Conservation (phyloP, 306 rosid species). For the Fragaria ananassa region DNA sequence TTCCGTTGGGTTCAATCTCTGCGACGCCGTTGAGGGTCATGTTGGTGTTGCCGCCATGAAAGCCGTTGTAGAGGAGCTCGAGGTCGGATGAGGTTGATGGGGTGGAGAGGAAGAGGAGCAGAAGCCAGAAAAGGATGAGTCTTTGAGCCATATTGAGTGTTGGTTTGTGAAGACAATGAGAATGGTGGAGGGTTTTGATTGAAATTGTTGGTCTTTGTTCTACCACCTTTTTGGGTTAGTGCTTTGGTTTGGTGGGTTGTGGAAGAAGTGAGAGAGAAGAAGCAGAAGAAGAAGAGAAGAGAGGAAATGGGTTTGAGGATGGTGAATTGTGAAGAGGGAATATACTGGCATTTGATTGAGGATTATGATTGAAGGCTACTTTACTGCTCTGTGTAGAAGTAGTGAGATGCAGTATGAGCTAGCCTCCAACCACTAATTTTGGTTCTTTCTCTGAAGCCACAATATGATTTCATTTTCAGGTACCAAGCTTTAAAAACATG, state of each 20-base stretch:
- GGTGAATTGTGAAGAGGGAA: neutral
- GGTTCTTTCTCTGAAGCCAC: neutral
- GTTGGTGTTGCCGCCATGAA: slow-evolving; percentile 29
- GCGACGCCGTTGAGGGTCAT: slow-evolving; percentile 40
- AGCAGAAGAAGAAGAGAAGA: neutral
- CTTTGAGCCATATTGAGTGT: slow-evolving; percentile 25
- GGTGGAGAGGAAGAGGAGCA: slow-evolving; percentile 20
- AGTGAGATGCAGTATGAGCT: neutral
- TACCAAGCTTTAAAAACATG: neutral
- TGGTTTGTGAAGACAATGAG: neutral
- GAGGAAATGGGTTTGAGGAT: neutral
- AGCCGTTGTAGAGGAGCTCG: slow-evolving; percentile 24
- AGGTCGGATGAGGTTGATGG: slow-evolving; percentile 15
- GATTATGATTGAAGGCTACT: neutral
- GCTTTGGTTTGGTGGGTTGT: neutral
- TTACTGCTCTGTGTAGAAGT: neutral
- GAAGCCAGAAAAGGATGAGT: slow-evolving; percentile 18
- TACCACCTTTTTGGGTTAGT: neutral
- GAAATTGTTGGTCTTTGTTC: neutral
- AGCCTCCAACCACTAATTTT: neutral
- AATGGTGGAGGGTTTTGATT: neutral
- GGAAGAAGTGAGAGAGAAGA: neutral
- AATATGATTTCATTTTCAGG: neutral
- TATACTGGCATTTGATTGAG: neutral
- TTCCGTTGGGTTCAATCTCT: slow-evolving; percentile 26